Conservation (phyloP, 2,329 filamentous ascomycete species). For the Colletotrichum eremochloae region DNA sequence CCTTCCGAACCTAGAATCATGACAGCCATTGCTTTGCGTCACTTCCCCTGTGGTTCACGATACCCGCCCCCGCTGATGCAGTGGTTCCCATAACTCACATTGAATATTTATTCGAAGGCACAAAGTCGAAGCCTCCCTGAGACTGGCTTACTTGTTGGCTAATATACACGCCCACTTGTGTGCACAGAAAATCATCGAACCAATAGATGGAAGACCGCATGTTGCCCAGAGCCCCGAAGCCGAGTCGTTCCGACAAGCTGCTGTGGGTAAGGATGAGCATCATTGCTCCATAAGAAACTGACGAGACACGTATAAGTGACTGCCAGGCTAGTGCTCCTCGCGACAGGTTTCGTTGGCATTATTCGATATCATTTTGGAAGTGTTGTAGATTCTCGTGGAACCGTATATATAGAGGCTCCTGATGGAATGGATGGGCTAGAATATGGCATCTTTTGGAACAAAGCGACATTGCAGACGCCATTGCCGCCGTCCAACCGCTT, state of each 20-base stretch:
- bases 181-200: not conserved
- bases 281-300: not conserved
- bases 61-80: not conserved
- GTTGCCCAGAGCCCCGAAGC: not conserved
- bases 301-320: not conserved
- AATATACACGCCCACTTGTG: not conserved
- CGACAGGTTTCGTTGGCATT: not conserved
- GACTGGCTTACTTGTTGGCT: too few relatives aligned
- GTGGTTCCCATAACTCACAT: not conserved
- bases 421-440: constrained; percentile 8
- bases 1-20: not conserved
- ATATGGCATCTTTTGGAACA: constrained; percentile 14
- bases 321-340: too few relatives aligned
- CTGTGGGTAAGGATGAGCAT: not conserved
- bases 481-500: not conserved
- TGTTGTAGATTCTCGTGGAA: not conserved
- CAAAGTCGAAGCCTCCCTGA: not conserved
- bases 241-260: not conserved
- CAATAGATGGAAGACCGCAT: not conserved
- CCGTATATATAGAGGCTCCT: not conserved
- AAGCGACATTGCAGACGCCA: not conserved
- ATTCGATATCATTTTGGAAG: not conserved
- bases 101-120: not conserved
- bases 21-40: not conserved
- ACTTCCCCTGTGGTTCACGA: not conserved